Conservation (phyloP, 805 yeast genomes). For the Candida caryicola region DNA sequence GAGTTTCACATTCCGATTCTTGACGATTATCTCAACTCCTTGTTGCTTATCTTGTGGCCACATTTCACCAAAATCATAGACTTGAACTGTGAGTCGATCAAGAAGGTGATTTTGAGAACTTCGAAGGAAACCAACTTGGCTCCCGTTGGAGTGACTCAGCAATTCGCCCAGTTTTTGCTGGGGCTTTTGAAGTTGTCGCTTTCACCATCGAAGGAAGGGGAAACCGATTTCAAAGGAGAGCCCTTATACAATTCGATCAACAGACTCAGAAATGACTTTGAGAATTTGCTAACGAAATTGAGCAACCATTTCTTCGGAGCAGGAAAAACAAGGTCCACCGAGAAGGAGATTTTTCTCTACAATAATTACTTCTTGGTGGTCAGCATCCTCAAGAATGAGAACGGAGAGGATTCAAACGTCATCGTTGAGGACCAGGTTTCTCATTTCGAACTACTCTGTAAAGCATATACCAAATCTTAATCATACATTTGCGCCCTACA, state of each 20-base stretch:
- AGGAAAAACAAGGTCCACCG: constrained; percentile 36
- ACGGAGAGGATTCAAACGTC: constrained; percentile 14
- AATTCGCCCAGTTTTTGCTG: constrained; percentile 67
- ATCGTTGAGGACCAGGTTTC: constrained; percentile 33
- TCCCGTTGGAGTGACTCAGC: constrained; percentile 65
- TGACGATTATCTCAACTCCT: constrained; percentile 66
- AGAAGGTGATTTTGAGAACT: constrained; percentile 43
- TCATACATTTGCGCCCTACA: neutral
- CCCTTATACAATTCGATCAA: constrained; percentile 70
- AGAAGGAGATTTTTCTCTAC: constrained; percentile 68
- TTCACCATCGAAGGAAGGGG: constrained; percentile 6
- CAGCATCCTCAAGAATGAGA: constrained; percentile 50
- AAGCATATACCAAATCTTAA: constrained; percentile 30
- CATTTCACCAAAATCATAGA: constrained; percentile 75
- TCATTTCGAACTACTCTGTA: constrained; percentile 40
- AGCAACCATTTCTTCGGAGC: constrained; percentile 42
- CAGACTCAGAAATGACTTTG: constrained; percentile 76
- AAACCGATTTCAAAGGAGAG: constrained; percentile 45
- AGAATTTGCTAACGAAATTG: constrained; percentile 69
- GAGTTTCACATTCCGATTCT: constrained; percentile 63
- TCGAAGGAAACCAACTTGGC: constrained; percentile 31
- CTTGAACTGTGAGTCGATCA: constrained; percentile 69
- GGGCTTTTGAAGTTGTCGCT: constrained; percentile 61
- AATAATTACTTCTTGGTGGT: constrained; percentile 65
- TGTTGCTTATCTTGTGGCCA: constrained; percentile 79